Evolutionary conservation across 106 monocot species (phyloP), one percentile per base, ranked within the genome.

Genomic region (Triglochin maritima): DNA sequence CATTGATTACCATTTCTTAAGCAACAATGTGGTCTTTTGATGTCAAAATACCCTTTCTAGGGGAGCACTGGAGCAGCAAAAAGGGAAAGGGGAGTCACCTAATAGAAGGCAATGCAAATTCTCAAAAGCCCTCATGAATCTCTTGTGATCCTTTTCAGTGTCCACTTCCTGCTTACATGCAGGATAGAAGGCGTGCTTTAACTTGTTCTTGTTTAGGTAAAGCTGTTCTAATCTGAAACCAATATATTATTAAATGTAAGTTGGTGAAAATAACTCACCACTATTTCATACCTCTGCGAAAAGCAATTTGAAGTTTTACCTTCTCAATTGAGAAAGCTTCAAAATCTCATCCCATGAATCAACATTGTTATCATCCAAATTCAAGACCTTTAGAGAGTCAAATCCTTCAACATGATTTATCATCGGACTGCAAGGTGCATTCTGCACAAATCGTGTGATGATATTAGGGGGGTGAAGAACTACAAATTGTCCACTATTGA

Each of bases 141-240:
- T 47, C 45, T 75, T 61, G 64, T 67, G 48, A 47, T 76, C 69
- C 7, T 57, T 61, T 56, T 17, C 6, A 44, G 10, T 50, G 12
- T 51, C 53, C 29, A 56, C 16, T 42, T 54, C 48, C 66, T 71
- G 11, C 74, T 43, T 64, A 71, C 46, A 69, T 13, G 74, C 63
- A 67, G 90, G 81, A 66, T 86, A 92, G 58, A 60, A 86, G 74
- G 91, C 75, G 57, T 68, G 68, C 51, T 84, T 91, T 67, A 98
- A 65, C 49, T 70, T 86, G 75, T 98, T 98, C 67, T 81, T 92
- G 78, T 86, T 92, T 74, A 98, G 77, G 84, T 91, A 82, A 62
- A 98, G 88, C 57, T 98, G 84, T 65, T 88, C 82, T 72, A 98
- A 84, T 58, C 96, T 98, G 29, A 53, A 59, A 62, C 44, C 49